phyloP scores from a whole-genome alignment of 257 asterid species.

The Lantana camara region DNA sequence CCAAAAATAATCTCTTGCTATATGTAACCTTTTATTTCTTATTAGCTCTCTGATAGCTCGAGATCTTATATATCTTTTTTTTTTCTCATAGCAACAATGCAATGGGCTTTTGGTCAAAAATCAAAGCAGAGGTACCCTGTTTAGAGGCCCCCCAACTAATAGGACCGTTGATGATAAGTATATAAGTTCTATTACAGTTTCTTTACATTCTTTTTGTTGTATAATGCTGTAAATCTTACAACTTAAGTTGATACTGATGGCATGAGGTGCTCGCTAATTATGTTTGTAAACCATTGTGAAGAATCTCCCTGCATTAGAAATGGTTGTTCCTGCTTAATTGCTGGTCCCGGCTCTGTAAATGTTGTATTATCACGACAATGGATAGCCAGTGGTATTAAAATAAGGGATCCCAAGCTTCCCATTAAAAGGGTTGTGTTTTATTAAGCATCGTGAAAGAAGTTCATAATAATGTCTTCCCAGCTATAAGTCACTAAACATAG shows the following conservation, averaged over 20 bases:
- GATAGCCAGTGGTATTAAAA: conserved; percentile 88
- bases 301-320: conserved; percentile 76
- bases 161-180: conserved; percentile 64
- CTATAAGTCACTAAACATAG: conserved; percentile 28
- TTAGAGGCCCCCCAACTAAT: conserved; percentile 71
- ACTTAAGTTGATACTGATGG: conserved; percentile 2
- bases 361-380: conserved; percentile 66
- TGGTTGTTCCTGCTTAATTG: conserved; percentile 65
- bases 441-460: too few species aligned
- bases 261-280: too few species aligned
- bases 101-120: conserved; percentile 82
- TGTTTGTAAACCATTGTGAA: conserved; percentile 66
- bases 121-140: conserved; percentile 67
- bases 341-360: conserved; percentile 92
- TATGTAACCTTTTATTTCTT: not conserved
- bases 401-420: conserved; percentile 85
- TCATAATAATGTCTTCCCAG: conserved; percentile 34
- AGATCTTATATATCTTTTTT: conserved; percentile 20
- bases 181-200: not conserved
- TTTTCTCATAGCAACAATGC: conserved; percentile 86
- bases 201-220: conserved; percentile 1
- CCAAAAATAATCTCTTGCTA: too few species aligned
- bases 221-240: conserved; percentile 17
- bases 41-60: not conserved
- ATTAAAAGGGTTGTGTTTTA: conserved; percentile 75